Percentiles rank a stretch among this genome's conserved stretches.
Conservation (phyloP, 2,329 filamentous ascomycete genomes). For the Calonectria leucothoes region DNA sequence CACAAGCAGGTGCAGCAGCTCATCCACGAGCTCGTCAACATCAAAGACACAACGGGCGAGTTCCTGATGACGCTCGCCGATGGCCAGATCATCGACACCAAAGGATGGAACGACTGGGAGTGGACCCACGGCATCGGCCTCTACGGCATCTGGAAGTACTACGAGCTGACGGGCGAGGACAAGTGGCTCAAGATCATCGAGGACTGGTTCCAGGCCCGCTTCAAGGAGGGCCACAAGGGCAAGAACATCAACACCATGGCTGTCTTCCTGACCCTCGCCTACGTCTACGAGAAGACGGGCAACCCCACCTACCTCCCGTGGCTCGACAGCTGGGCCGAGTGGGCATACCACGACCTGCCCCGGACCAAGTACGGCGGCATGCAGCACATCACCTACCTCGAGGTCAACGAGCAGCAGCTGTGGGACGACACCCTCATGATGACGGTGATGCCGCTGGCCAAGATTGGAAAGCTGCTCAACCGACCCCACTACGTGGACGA, state of each 20-base stretch:
- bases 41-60: constrained; percentile 79
- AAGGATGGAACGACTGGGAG: constrained; percentile 87
- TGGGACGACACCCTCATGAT: constrained; percentile 93
- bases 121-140: constrained; percentile 86
- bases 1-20: constrained; percentile 71
- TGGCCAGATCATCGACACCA: constrained; percentile 83
- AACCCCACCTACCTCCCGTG: constrained; percentile 79
- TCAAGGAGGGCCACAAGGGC: constrained; percentile 77
- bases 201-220: constrained; percentile 77
- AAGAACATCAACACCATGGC: constrained; percentile 92
- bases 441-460: constrained; percentile 83
- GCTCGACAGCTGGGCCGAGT: constrained; percentile 85
- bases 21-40: constrained; percentile 81
- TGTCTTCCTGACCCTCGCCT: constrained; percentile 79
- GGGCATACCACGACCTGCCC: constrained; percentile 82
- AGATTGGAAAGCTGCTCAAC: constrained; percentile 78
- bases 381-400: constrained; percentile 80
- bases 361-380: constrained; percentile 78
- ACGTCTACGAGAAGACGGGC: constrained; percentile 80
- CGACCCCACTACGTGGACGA: constrained; percentile 81
- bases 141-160: constrained; percentile 86
- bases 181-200: constrained; percentile 74
- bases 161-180: constrained; percentile 74
- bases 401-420: constrained; percentile 78
- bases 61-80: constrained; percentile 79